Percentiles rank a stretch among this genome's conserved stretches.
Evolutionary conservation across 139 green algal species (phyloP).

Genomic region (Chlamydomonas applanata): DNA sequence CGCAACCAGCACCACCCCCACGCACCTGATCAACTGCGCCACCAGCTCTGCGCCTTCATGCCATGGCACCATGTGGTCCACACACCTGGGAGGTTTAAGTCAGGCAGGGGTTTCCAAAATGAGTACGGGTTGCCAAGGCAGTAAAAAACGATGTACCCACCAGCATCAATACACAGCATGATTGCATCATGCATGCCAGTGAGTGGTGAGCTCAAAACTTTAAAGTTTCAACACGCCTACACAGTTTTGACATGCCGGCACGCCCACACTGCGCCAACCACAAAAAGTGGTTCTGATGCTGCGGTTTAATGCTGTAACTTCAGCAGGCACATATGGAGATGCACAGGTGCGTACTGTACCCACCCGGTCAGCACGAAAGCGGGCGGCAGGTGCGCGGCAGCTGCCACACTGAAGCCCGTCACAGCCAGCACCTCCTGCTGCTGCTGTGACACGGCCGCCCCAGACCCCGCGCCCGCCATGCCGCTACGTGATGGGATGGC

Average conservation of each 20-base stretch:
- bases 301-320: no score
- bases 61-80: constrained; percentile 36
- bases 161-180: no score
- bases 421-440: background rate
- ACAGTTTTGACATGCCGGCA: no score
- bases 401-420: background rate
- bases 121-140: no score
- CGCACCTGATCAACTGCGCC: background rate
- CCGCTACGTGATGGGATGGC: constrained; percentile 48
- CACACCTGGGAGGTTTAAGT: background rate
- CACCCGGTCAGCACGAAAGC: constrained; percentile 32
- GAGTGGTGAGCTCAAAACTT: no score
- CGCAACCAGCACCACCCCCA: background rate
- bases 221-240: no score
- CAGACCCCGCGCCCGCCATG: constrained; percentile 10
- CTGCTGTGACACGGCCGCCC: background rate
- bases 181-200: constrained; percentile 7
- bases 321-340: no score
- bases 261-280: no score
- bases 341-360: no score
- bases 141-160: background rate
- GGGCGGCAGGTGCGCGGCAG: constrained; percentile 20
- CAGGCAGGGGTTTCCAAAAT: no score
- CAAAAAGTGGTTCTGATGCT: no score
- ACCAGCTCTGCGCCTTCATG: constrained; percentile 40